A percentile compares a stretch with the other conserved stretches of the same genome.
phyloP scores from a whole-genome alignment of 2,329 filamentous ascomycete genomes.

The Trichoderma koningiopsis region DNA sequence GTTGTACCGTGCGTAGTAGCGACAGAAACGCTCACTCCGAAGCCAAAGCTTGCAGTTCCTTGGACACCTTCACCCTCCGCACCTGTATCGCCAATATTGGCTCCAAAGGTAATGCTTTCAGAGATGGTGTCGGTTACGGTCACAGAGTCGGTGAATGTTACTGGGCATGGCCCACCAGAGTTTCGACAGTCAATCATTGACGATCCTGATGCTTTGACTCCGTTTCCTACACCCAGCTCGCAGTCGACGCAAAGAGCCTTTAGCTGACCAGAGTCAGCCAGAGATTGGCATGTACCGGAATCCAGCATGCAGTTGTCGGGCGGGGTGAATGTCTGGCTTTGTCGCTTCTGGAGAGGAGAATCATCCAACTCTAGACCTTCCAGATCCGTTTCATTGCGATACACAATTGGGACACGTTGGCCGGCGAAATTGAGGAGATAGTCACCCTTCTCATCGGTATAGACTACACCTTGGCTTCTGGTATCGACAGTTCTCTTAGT shows the following conservation, averaged over 20 bases:
- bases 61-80: not conserved
- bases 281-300: constrained; percentile 16
- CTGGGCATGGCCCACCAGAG: constrained; percentile 14
- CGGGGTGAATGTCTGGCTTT: constrained; percentile 20
- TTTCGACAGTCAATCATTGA: constrained; percentile 18
- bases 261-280: constrained; percentile 16
- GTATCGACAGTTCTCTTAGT: not conserved
- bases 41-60: constrained; percentile 17
- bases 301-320: constrained; percentile 1
- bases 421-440: constrained; percentile 11
- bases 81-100: constrained; percentile 21
- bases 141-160: constrained; percentile 20
- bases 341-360: constrained; percentile 9
- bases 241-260: constrained; percentile 23
- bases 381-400: constrained; percentile 5
- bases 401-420: constrained; percentile 11
- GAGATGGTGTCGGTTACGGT: constrained; percentile 23
- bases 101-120: constrained; percentile 18
- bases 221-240: constrained; percentile 16
- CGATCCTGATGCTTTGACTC: constrained; percentile 17
- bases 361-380: not conserved
- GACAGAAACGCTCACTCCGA: constrained; percentile 19
- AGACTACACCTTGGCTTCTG: not conserved
- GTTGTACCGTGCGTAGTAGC: constrained; percentile 16
- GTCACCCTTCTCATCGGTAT: constrained; percentile 10